A percentile compares a stretch with the other conserved stretches of the same genome.
Evolutionary conservation across 129 eudicot species (phyloP).

Genomic region (Escallonia rubra): DNA sequence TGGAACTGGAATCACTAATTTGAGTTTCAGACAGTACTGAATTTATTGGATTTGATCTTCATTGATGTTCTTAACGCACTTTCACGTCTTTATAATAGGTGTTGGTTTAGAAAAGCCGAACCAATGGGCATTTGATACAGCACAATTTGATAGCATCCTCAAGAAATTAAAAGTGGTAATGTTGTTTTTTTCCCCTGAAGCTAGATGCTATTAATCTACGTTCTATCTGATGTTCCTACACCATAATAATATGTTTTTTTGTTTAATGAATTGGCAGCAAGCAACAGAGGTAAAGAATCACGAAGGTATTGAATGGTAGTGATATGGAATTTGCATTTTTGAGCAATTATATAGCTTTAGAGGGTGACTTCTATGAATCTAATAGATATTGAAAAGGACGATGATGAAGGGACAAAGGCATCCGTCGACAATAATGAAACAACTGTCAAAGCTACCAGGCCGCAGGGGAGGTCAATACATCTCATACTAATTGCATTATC

Average conservation of each 20-base stretch:
- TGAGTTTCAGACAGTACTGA: too few relatives aligned
- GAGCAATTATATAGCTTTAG: not conserved
- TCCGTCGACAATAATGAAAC: constrained; percentile 28
- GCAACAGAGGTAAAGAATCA: constrained; percentile 33
- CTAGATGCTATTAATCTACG: not conserved
- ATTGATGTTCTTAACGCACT: not conserved
- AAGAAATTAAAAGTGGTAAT: constrained; percentile 84
- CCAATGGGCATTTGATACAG: constrained; percentile 91
- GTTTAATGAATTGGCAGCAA: constrained; percentile 39
- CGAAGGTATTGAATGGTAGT: constrained; percentile 34
- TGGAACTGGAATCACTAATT: too few relatives aligned
- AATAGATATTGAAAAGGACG: constrained; percentile 36
- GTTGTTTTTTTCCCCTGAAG: not conserved
- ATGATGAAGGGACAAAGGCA: constrained; percentile 13
- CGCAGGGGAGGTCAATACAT: constrained; percentile 70
- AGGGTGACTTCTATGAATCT: not conserved
- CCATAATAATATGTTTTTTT: constrained; percentile 4
- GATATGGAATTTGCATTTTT: not conserved
- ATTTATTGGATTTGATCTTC: not conserved
- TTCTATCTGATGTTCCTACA: not conserved
- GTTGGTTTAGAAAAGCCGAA: constrained; percentile 84
- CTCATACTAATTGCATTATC: not conserved
- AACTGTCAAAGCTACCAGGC: constrained; percentile 55
- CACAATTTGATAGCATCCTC: constrained; percentile 86
- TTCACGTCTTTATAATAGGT: constrained; percentile 33